Evolutionary conservation across 129 eudicot species (phyloP), one percentile per base, ranked within the genome.

Genomic region (Artemisia tridentata): DNA sequence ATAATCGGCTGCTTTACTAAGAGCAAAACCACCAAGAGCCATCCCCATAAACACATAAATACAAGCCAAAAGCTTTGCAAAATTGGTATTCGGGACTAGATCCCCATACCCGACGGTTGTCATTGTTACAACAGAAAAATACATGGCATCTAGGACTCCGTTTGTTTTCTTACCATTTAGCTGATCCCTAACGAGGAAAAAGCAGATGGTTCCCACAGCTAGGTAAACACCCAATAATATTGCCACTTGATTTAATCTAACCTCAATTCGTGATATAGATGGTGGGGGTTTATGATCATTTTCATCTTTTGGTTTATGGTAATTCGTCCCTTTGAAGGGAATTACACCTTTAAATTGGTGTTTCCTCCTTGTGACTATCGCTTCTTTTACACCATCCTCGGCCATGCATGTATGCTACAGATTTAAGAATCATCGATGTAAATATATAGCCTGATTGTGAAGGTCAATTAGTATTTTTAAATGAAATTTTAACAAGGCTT

Each of bases 51-150:
- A 91, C 11, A 91, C 93, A 71, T 82, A 88, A 2, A 82, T 6
- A 56, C 96, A 88, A 34, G 97, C 82, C 18, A 88, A 83, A 43
- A 74, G 49, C 46, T 88, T 91, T 31, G 97, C 78, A 49, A 86
- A 67, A 4, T 69, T 70, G 56, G 85, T 88, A 4, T 78, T 52
- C 7, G 97, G 97, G 3, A 84, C 93, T 17, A 91, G 81, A 56
- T 88, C 96, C 2, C 97, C 97, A 73, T 91, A 91, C 49, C 97
- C 96, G 51, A 84, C 90, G 9, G 97, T 84, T 2, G 97, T 91
- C 97, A 91, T 91, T 31, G 97, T 91, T 21, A 91, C 84, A 52
- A 88, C 81, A 53, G 93, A 88, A 49, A 91, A 83, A 61, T 91
- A 91, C n/a, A 91, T 50, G 0, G 97, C 80, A 66, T 91, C 97